Evolutionary conservation across 495 filamentous ascomycete genomes (phyloP), one percentile per base, ranked within the genome.

Genomic region (Tetracladium marchalianum): DNA sequence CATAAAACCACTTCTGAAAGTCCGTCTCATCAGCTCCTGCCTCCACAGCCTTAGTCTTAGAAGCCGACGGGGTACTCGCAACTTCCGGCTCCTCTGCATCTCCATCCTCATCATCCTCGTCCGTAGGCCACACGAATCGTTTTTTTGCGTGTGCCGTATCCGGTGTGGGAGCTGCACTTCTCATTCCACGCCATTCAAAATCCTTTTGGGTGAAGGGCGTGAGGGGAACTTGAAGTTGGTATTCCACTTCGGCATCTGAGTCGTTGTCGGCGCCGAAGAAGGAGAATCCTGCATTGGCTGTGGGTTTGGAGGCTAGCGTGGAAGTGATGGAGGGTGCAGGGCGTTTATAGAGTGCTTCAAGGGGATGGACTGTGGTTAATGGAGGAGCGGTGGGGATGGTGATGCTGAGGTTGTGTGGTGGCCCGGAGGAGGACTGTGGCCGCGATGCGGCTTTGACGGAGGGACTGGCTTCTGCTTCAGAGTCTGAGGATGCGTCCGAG

Each of bases 1-100:
- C 89, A 77, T 85, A 97, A 63, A 96, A 98, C 78, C 81, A 88
- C 57, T 90, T 85, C 35, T 81, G 72, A 64, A 95, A 96, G 16
- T 85, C 82, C 31, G 78, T 82, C 4, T 66, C 61, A 0, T 64
- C 54, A 3, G 65, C 65, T 6, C 44, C 50, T 31, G 49, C 34
- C 22, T 3, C 22, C 22, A 27, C 22, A 3, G 22, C 22, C 62
- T 13, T 31, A 47, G 32, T 56, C 53, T 22, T 59, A 46, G 5
- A 44, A 56, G 19, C 59, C 60, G 19, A 58, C 57, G 13, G 59
- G 53, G 22, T 59, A 49, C 24, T 55, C 54, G 33, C 46, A 15
- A 64, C 66, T 5, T 65, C 61, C 1, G 62, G 64, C 6, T 64
- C 64, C 5, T 63, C 68, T 3, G 58, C 65, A 11, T 61, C 47